These are phyloP conservation scores for Gossypium laxum DNA, from an alignment of 441 rosid genomes.

Conservation along the genomic window DNA sequence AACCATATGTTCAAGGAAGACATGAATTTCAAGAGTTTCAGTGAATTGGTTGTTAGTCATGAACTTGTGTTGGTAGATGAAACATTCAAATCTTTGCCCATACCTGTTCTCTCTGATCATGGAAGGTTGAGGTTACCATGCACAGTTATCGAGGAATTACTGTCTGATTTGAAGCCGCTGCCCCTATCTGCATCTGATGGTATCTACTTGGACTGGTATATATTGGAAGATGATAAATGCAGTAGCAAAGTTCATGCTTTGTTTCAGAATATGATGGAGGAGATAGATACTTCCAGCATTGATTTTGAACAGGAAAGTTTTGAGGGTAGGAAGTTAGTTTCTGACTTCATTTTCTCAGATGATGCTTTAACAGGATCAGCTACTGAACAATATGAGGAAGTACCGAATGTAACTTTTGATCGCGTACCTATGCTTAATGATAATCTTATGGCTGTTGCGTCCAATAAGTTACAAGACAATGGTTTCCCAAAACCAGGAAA, in stretches of 20 bases:
- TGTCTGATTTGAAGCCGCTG: conserved; percentile 37
- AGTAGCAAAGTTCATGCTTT: conserved; percentile 24
- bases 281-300: conserved; percentile 27
- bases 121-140: conserved; percentile 33
- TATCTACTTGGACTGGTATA: conserved; percentile 83
- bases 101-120: conserved; percentile 47
- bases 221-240: conserved; percentile 51
- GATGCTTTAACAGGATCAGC: conserved; percentile 27
- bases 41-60: conserved; percentile 57
- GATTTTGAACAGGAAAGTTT: conserved; percentile 30
- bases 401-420: conserved; percentile 27
- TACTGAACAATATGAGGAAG: conserved; percentile 33
- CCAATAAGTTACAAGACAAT: conserved; percentile 22
- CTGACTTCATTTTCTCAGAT: conserved; percentile 49
- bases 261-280: conserved; percentile 29
- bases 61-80: conserved; percentile 72
- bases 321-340: conserved; percentile 36
- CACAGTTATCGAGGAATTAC: conserved; percentile 32
- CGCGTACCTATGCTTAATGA: conserved; percentile 22
- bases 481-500: conserved; percentile 25
- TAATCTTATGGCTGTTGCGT: conserved; percentile 21
- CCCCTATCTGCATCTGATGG: conserved; percentile 58
- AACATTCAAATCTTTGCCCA: conserved; percentile 66
- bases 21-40: conserved; percentile 52
- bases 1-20: conserved; percentile 44